A percentile compares a stretch with the other conserved stretches of the same genome.
phyloP scores from a whole-genome alignment of 495 filamentous ascomycete genomes.

The Penicillium riverlandense region DNA sequence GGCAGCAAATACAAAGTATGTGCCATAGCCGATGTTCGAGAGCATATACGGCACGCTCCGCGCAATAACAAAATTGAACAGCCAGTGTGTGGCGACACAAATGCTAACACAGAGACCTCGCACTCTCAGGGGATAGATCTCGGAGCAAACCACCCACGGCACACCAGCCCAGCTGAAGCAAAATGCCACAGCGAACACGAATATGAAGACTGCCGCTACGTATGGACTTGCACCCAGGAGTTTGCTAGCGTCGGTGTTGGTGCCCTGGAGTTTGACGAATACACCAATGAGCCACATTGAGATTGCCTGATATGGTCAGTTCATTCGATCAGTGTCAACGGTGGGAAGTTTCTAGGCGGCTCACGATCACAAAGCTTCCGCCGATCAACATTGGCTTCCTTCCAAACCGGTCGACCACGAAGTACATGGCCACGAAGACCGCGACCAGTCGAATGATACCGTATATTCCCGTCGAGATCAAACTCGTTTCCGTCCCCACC shows the following conservation, averaged over 20 bases:
- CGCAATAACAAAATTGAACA: conserved; percentile 11
- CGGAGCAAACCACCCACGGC: conserved; percentile 48
- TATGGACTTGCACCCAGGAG: conserved; percentile 1
- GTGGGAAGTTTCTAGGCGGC: no score
- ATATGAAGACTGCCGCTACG: conserved; percentile 1
- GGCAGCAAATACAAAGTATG: not conserved
- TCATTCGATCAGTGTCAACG: no score
- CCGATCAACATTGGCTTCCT: conserved; percentile 2
- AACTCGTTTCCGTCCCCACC: conserved; percentile 1
- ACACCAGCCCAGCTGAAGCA: conserved; percentile 47
- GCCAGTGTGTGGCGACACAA: conserved; percentile 14
- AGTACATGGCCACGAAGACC: conserved; percentile 9
- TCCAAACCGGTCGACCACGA: conserved; percentile 15
- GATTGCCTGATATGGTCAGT: conserved; percentile 1
- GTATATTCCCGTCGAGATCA: conserved; percentile 15
- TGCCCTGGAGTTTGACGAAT: conserved; percentile 3
- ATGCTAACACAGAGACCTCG: conserved; percentile 42
- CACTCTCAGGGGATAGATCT: conserved; percentile 32
- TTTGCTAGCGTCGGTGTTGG: not conserved
- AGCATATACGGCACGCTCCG: not conserved
- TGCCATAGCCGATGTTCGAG: not conserved
- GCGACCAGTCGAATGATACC: conserved; percentile 9
- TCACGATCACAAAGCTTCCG: conserved; percentile 1
- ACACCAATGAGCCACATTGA: conserved; percentile 8
- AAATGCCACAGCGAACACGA: conserved; percentile 3